phyloP scores from a whole-genome alignment of 2,329 filamentous ascomycete genomes.

The Pleurostoma richardsiae region DNA sequence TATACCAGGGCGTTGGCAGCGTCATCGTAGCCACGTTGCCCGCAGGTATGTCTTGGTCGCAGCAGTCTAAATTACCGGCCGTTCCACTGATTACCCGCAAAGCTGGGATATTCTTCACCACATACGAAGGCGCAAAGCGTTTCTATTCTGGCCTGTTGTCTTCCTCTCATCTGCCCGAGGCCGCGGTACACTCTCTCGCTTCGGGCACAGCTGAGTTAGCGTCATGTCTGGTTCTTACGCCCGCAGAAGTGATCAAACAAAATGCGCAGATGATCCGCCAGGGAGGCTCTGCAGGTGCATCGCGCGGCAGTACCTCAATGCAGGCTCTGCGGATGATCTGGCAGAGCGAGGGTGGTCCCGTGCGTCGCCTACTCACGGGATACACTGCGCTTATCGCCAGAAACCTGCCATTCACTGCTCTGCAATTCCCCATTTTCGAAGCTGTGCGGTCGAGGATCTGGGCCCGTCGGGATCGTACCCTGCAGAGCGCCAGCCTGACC shows the following conservation, averaged over 20 bases:
- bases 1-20: slow-evolving; percentile 85
- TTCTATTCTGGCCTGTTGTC: slow-evolving; percentile 48
- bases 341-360: slow-evolving; percentile 43
- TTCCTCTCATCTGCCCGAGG: slow-evolving; percentile 25
- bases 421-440: slow-evolving; percentile 88
- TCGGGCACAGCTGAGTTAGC: slow-evolving; percentile 77
- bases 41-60: slow-evolving; percentile 29
- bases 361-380: slow-evolving; percentile 59
- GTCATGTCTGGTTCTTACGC: slow-evolving; percentile 81
- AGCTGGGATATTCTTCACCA: slow-evolving; percentile 84
- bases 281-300: slow-evolving; percentile 14
- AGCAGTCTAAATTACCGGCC: not conserved
- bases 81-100: slow-evolving; percentile 18
- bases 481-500: slow-evolving; percentile 15
- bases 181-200: slow-evolving; percentile 66
- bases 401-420: slow-evolving; percentile 80
- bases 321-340: slow-evolving; percentile 39
- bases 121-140: slow-evolving; percentile 74
- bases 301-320: slow-evolving; percentile 35
- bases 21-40: slow-evolving; percentile 84
- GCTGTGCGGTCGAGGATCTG: slow-evolving; percentile 53
- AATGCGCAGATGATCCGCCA: slow-evolving; percentile 77
- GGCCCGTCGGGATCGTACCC: slow-evolving; percentile 22
- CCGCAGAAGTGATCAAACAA: slow-evolving; percentile 87
- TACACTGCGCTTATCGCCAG: slow-evolving; percentile 78